phyloP scores from a whole-genome alignment of 2,329 filamentous ascomycete genomes.

The Hirsutella rhossiliensis region DNA sequence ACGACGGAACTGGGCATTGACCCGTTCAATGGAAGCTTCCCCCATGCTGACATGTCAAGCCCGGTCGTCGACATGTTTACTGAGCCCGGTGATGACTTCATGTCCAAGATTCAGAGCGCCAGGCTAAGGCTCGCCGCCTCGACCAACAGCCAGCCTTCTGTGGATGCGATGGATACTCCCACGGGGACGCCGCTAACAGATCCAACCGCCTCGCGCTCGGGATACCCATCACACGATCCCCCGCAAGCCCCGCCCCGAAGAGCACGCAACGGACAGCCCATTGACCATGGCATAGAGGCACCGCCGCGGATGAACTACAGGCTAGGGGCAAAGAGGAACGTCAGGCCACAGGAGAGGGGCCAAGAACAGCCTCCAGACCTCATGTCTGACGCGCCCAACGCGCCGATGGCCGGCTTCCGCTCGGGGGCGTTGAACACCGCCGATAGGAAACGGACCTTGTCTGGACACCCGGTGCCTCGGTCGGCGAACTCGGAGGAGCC shows the following conservation, averaged over 20 bases:
- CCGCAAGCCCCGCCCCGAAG: constrained; percentile 41
- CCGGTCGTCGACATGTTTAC: constrained; percentile 26
- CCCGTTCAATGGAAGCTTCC: constrained; percentile 37
- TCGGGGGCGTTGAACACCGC: constrained; percentile 29
- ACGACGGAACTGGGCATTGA: constrained; percentile 28
- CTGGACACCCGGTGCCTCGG: constrained; percentile 57
- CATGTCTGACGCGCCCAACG: constrained; percentile 27
- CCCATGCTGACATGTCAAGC: constrained; percentile 27
- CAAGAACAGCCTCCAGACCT: constrained; percentile 20
- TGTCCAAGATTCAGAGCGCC: constrained; percentile 42
- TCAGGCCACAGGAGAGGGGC: constrained; percentile 22
- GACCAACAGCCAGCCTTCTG: constrained; percentile 23
- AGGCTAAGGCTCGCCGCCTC: constrained; percentile 31
- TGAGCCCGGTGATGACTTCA: constrained; percentile 41
- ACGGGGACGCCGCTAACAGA: constrained; percentile 13
- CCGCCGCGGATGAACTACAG: constrained; percentile 54
- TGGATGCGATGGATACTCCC: constrained; percentile 54
- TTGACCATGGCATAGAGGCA: constrained; percentile 41
- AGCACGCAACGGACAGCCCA: constrained; percentile 38
- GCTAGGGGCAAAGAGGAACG: constrained; percentile 30
- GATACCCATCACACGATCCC: constrained; percentile 25
- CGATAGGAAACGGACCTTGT: constrained; percentile 85
- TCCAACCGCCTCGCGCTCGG: constrained; percentile 10
- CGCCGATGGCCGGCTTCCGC: constrained; percentile 21
- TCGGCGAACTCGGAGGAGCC: constrained; percentile 46